These are phyloP conservation scores for Coelastrella sp. DNA, from an alignment of 139 green algal genomes.

Conservation along the genomic window DNA sequence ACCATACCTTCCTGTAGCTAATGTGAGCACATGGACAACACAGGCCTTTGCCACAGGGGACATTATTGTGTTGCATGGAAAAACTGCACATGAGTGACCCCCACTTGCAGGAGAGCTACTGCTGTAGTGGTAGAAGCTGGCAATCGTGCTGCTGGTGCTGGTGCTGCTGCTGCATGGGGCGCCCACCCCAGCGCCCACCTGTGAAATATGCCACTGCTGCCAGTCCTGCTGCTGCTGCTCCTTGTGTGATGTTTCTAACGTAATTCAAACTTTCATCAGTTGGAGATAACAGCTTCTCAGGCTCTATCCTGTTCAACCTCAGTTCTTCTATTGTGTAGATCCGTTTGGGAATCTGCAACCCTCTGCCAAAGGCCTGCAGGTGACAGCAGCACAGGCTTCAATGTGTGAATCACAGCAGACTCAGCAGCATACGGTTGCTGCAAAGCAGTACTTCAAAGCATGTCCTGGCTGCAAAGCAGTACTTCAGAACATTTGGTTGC, in stretches of 20 bases:
- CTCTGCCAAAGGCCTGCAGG: conserved; percentile 39
- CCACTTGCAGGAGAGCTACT: not conserved
- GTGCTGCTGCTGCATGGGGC: not conserved
- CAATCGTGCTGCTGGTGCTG: not conserved
- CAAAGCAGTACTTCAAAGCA: conserved; percentile 57
- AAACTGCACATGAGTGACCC: too few species aligned
- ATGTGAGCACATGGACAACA: too few species aligned
- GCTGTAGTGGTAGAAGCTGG: not conserved
- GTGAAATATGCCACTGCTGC: conserved; percentile 54
- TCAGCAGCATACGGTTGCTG: conserved; percentile 66
- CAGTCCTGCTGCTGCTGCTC: conserved; percentile 67
- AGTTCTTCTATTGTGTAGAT: conserved; percentile 89
- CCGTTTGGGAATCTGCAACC: conserved; percentile 76
- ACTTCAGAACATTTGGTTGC: not conserved
- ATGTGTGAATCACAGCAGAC: conserved; percentile 79
- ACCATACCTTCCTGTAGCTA: too few species aligned
- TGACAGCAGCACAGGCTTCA: not conserved
- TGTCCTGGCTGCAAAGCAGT: not conserved
- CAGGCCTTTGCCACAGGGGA: too few species aligned
- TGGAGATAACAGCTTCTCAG: conserved; percentile 81
- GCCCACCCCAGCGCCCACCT: not conserved
- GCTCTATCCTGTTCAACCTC: conserved; percentile 90
- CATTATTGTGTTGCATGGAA: too few species aligned
- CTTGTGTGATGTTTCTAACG: conserved; percentile 68
- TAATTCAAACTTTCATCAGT: conserved; percentile 80